Percentiles rank a stretch among this genome's conserved stretches.
Evolutionary conservation across 2,329 filamentous ascomycete species (phyloP).

Genomic region (Dothideomycetes sp.): DNA sequence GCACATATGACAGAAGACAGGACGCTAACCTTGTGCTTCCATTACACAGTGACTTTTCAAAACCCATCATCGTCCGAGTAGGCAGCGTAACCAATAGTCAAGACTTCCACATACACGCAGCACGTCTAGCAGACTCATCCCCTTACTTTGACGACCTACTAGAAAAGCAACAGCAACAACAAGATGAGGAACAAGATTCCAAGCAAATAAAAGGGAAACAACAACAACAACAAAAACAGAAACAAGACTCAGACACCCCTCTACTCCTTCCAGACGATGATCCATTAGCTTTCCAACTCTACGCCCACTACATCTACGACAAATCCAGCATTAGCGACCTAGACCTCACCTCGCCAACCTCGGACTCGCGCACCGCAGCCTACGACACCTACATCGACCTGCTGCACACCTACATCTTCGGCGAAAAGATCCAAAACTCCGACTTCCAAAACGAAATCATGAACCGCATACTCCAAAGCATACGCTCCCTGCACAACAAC

Average conservation of each 20-base stretch:
- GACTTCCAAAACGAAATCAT: slow-evolving; percentile 13
- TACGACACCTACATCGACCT: slow-evolving; percentile 12
- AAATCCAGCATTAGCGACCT: slow-evolving; percentile 6
- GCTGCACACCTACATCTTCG: slow-evolving; percentile 12
- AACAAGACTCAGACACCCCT: background rate
- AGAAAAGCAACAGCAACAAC: slow-evolving; percentile 5
- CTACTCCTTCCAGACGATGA: slow-evolving; percentile 10
- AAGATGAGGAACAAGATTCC: background rate
- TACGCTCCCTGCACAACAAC: slow-evolving; percentile 9
- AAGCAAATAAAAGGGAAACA: no score
- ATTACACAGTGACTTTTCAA: slow-evolving; percentile 5
- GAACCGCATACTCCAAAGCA: slow-evolving; percentile 11
- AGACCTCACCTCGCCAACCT: slow-evolving; percentile 1
- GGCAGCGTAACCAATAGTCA: slow-evolving; percentile 6
- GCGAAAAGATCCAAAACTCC: slow-evolving; percentile 12
- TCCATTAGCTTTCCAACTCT: slow-evolving; percentile 10
- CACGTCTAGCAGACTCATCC: slow-evolving; percentile 6
- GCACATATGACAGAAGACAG: no score
- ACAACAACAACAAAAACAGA: slow-evolving; percentile 2
- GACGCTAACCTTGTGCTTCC: no score
- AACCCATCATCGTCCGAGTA: slow-evolving; percentile 10
- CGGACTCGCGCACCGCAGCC: slow-evolving; percentile 1
- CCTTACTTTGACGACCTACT: slow-evolving; percentile 4
- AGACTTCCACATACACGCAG: slow-evolving; percentile 11
- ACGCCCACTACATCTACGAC: slow-evolving; percentile 12